A percentile compares a stretch with the other conserved stretches of the same genome.
phyloP scores from a whole-genome alignment of 148 eudicot species.

The Heliamphora exappendiculata region DNA sequence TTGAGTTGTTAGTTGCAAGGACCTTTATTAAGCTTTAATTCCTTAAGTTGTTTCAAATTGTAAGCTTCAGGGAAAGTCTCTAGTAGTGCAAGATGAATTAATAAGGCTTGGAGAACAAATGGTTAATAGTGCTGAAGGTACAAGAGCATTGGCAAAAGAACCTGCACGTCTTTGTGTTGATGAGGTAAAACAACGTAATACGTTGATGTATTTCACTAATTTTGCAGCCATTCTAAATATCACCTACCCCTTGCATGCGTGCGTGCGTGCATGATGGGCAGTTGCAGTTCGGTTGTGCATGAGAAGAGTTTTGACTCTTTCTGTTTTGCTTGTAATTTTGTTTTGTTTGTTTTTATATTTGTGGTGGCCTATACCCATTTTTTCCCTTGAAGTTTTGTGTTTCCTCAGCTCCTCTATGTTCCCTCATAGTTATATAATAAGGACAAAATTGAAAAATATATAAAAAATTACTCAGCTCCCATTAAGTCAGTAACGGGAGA shows the following conservation, averaged over 20 bases:
- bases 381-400: neutral
- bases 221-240: neutral
- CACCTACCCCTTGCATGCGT: neutral
- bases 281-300: neutral
- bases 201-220: neutral
- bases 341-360: neutral
- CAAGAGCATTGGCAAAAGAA: conserved; percentile 96
- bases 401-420: too few species aligned
- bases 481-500: too few species aligned
- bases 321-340: neutral
- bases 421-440: too few species aligned
- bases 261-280: too few species aligned
- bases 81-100: conserved; percentile 83
- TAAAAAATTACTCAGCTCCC: too few species aligned
- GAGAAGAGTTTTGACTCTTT: neutral
- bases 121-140: conserved; percentile 91
- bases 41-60: neutral
- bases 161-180: conserved; percentile 98
- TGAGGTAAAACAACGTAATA: conserved; percentile 50
- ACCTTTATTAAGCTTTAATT: neutral
- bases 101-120: conserved; percentile 90
- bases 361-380: neutral
- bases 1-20: neutral
- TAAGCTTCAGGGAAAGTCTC: conserved; percentile 99
- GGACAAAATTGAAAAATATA: too few species aligned